Percentiles rank a stretch among this genome's conserved stretches.
Conservation (phyloP, 1,284 basidiomycete genomes). For the Chiua sp. region DNA sequence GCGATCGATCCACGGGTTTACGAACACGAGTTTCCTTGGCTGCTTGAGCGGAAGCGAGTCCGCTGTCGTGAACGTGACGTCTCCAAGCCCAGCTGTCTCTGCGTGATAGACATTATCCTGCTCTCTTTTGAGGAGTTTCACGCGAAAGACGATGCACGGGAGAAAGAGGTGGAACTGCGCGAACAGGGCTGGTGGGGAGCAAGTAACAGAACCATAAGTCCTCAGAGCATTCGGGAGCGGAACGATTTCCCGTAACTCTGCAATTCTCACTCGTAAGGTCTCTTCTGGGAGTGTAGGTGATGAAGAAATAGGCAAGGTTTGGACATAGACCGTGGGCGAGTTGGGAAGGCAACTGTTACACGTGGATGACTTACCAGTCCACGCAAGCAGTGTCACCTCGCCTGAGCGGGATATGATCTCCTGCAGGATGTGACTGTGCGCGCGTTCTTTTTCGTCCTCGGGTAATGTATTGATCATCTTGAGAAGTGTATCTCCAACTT, state of each 20-base stretch:
- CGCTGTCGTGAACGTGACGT: neutral
- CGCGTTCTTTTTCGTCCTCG: conserved; percentile 11
- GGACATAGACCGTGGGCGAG: neutral
- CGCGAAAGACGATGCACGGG: neutral
- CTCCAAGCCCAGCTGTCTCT: neutral
- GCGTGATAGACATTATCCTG: neutral
- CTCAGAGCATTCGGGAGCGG: neutral
- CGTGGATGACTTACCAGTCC: conserved; percentile 19
- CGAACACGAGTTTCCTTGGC: no score
- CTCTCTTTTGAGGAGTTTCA: neutral
- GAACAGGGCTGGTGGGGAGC: neutral
- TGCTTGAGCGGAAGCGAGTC: neutral
- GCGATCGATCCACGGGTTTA: no score
- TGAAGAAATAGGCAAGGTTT: neutral
- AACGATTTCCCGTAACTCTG: neutral
- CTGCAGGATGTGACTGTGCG: conserved; percentile 21
- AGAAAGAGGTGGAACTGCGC: neutral
- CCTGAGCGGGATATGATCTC: conserved; percentile 9
- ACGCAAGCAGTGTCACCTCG: conserved; percentile 18
- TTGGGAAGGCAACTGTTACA: conserved; percentile 19
- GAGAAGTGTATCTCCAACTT: neutral
- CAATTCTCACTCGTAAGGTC: neutral
- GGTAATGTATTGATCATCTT: neutral
- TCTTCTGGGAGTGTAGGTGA: conserved; percentile 5
- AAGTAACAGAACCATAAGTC: neutral